Percentiles rank a stretch among this genome's conserved stretches.
Evolutionary conservation across 1,284 basidiomycete genomes (phyloP).

Genomic region (Pholiota adiposa): DNA sequence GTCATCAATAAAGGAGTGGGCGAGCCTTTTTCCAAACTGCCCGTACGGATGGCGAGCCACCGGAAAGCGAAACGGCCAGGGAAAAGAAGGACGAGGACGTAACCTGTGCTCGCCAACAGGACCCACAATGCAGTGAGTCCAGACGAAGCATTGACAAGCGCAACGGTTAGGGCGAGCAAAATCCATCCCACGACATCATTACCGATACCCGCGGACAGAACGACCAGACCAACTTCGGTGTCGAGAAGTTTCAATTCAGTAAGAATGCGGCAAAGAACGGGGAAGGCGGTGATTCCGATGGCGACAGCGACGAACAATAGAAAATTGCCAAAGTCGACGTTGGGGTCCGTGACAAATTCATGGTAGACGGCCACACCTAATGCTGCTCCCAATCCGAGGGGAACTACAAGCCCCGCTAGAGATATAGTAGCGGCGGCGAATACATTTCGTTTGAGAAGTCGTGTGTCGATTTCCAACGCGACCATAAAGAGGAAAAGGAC

Average conservation of each 20-base stretch:
- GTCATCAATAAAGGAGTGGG: slow-evolving; percentile 84
- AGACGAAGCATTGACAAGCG: slow-evolving; percentile 82
- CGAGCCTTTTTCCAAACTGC: slow-evolving; percentile 72
- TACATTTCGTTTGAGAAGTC: slow-evolving; percentile 67
- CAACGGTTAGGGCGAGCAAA: slow-evolving; percentile 84
- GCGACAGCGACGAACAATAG: slow-evolving; percentile 91
- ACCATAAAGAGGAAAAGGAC: slow-evolving; percentile 91
- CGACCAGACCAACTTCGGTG: slow-evolving; percentile 86
- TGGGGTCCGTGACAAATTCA: slow-evolving; percentile 64
- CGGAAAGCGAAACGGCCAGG: slow-evolving; percentile 68
- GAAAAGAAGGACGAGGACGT: slow-evolving; percentile 72
- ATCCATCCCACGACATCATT: slow-evolving; percentile 87
- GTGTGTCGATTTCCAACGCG: slow-evolving; percentile 86
- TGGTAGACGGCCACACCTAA: slow-evolving; percentile 85
- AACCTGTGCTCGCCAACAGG: slow-evolving; percentile 76
- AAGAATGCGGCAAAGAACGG: slow-evolving; percentile 88
- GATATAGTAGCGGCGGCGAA: slow-evolving; percentile 57
- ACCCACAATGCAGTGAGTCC: slow-evolving; percentile 85
- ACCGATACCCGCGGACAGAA: slow-evolving; percentile 88
- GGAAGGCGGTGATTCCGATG: slow-evolving; percentile 91
- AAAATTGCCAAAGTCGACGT: slow-evolving; percentile 83
- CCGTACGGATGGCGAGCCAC: slow-evolving; percentile 72
- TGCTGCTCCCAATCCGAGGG: slow-evolving; percentile 85
- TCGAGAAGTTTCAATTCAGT: slow-evolving; percentile 82
- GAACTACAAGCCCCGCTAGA: slow-evolving; percentile 71